These are phyloP conservation scores for Cladosporium sp. DNA, from an alignment of 2,329 filamentous ascomycete species.

Conservation along the genomic window DNA sequence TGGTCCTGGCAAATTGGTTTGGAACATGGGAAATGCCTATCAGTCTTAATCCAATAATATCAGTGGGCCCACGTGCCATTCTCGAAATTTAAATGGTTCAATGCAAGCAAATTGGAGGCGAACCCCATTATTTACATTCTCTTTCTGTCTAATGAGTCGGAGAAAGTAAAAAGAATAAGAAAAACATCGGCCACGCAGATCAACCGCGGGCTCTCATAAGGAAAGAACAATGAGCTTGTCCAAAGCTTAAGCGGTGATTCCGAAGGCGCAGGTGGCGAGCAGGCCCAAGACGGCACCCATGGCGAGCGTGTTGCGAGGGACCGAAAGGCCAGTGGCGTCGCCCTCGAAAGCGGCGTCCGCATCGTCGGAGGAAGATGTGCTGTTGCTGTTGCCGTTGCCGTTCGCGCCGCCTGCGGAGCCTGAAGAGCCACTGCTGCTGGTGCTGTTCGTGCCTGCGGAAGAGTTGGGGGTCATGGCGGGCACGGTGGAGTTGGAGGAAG, in stretches of 20 bases:
- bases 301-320: neutral
- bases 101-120: no score
- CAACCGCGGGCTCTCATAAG: no score
- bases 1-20: no score
- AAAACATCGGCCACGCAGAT: no score
- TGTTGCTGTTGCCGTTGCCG: slow-evolving; percentile 1
- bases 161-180: no score
- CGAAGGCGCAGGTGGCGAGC: neutral
- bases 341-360: neutral
- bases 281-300: neutral
- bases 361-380: neutral
- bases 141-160: no score
- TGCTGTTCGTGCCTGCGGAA: neutral
- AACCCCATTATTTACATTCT: no score
- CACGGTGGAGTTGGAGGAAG: neutral
- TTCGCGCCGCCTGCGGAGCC: neutral
- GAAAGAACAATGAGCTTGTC: neutral
- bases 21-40: no score
- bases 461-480: neutral
- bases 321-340: neutral
- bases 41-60: no score
- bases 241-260: neutral
- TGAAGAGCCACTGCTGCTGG: no score
- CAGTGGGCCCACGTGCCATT: no score
- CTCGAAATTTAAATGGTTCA: no score